Conservation (phyloP, 2,329 filamentous ascomycete genomes). For the Sporothrix brunneoviolacea region DNA sequence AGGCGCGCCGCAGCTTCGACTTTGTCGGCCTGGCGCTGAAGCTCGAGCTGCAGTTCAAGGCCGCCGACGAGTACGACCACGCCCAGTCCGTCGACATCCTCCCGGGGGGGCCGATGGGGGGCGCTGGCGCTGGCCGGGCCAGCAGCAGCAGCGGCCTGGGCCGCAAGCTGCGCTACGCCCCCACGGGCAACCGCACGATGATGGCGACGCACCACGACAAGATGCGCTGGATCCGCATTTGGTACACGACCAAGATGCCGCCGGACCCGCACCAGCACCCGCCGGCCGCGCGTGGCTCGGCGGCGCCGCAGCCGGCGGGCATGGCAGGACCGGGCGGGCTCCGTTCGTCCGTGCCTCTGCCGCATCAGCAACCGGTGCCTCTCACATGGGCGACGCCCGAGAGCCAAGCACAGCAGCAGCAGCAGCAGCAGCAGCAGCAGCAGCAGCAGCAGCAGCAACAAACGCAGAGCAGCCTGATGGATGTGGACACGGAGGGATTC, state of each 20-base stretch:
- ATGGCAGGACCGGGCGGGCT: too few relatives aligned
- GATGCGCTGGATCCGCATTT: slow-evolving; percentile 34
- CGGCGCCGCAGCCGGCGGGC: neutral
- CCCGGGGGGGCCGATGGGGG: neutral
- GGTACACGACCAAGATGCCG: slow-evolving; percentile 25
- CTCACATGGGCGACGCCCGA: too few relatives aligned
- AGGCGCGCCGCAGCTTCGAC: slow-evolving; percentile 29
- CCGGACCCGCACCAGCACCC: neutral
- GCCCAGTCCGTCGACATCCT: neutral
- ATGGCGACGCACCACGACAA: slow-evolving; percentile 30
- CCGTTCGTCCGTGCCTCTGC: too few relatives aligned
- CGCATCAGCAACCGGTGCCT: too few relatives aligned
- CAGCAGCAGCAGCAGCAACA: neutral
- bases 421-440: neutral
- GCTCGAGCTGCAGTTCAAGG: slow-evolving; percentile 25
- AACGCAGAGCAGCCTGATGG: slow-evolving; percentile 6
- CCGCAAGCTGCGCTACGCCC: slow-evolving; percentile 19
- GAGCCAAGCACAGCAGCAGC: too few relatives aligned
- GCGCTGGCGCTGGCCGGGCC: neutral
- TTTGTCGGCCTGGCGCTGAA: slow-evolving; percentile 24
- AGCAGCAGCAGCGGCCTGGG: neutral
- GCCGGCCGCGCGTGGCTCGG: neutral
- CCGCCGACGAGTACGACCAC: slow-evolving; percentile 21
- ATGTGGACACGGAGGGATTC: slow-evolving; percentile 12
- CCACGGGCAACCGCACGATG: slow-evolving; percentile 25